Evolutionary conservation across 257 asterid species (phyloP), one percentile per base, ranked within the genome.

Genomic region (Scutellaria minor): DNA sequence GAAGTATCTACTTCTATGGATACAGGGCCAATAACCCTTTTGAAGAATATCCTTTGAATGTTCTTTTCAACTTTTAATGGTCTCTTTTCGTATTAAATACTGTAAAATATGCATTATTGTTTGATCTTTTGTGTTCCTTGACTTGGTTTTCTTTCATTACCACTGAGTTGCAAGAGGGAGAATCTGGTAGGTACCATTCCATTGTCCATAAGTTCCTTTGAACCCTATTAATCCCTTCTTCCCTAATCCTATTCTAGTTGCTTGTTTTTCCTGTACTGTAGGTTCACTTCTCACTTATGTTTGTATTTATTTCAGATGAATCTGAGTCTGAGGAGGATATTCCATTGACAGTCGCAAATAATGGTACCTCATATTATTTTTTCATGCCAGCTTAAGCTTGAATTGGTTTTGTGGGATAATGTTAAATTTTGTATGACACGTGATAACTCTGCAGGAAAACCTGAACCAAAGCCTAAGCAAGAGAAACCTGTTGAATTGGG

Each of bases 1-100:
- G 96, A 54, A 89, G 87, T 61, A 89, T 93, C 68, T 85, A 77
- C 83, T 91, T 90, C 79, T 84, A 72, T 56, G 98, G 98, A 14
- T 93, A 93, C 78, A 78, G 3, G 80, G 88, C 96, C 41, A 9
- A 6, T 2, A 85, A 85, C 81, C 89, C 89, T 10, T 65, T 41
- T 50, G 90, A 82, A 0, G 89, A 84, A 92, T 92, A 89, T 88
- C 96, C 96, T 90, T 83, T 75, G 9, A 57, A 46, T 75, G 37
- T 18, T 24, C 0, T n/a, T 22, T n/a, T 72, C 7, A 5, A 57
- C 12, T 35, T 42, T 73, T 40, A 47, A 9, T 37, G 11, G 35
- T 40, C 9, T 47, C 20, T 51, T 6, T 65, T 58, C 24, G 0
- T 39, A n/a, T 66, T 53, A 10, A 54, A 44, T 10, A 13, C 22